Evolutionary conservation across 805 yeast genomes (phyloP).

Genomic region (Kurtzmaniella cleridarum): DNA sequence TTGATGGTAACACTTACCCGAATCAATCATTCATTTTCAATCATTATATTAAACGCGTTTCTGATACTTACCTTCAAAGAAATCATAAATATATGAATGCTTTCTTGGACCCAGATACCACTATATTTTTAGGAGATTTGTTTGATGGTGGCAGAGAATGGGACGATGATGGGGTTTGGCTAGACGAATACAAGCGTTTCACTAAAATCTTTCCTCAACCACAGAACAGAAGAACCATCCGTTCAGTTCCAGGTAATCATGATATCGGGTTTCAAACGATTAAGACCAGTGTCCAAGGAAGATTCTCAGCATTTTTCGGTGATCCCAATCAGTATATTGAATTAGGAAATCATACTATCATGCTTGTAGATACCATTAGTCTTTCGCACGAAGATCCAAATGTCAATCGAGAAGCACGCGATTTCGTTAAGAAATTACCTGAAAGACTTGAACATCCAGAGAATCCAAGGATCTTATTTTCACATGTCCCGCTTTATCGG

Average conservation of each 20-base stretch:
- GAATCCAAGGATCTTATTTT: constrained; percentile 61
- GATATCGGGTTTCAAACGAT: constrained; percentile 92
- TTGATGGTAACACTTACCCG: constrained; percentile 86
- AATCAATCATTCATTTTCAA: constrained; percentile 48
- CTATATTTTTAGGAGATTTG: constrained; percentile 81
- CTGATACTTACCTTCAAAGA: constrained; percentile 76
- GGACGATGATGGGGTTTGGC: constrained; percentile 61
- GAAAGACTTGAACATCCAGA: constrained; percentile 16
- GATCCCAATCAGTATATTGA: constrained; percentile 50
- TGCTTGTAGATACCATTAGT: constrained; percentile 80
- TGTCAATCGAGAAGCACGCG: constrained; percentile 45
- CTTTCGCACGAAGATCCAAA: constrained; percentile 50
- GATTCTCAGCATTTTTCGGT: constrained; percentile 76
- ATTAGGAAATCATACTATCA: constrained; percentile 66
- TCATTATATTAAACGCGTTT: constrained; percentile 51
- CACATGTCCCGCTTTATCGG: constrained; percentile 87
- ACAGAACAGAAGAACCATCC: constrained; percentile 33
- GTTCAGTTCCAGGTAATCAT: constrained; percentile 80
- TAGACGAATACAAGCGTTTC: constrained; percentile 65
- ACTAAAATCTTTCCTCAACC: constrained; percentile 57
- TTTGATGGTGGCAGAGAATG: constrained; percentile 94
- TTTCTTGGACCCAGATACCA: constrained; percentile 65
- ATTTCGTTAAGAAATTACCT: constrained; percentile 41
- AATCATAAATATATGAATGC: constrained; percentile 61
- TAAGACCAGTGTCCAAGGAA: constrained; percentile 44